Percentiles rank a stretch among this genome's conserved stretches.
Conservation (phyloP, 208 protist genomes). For the Wallacemonas rigidus region DNA sequence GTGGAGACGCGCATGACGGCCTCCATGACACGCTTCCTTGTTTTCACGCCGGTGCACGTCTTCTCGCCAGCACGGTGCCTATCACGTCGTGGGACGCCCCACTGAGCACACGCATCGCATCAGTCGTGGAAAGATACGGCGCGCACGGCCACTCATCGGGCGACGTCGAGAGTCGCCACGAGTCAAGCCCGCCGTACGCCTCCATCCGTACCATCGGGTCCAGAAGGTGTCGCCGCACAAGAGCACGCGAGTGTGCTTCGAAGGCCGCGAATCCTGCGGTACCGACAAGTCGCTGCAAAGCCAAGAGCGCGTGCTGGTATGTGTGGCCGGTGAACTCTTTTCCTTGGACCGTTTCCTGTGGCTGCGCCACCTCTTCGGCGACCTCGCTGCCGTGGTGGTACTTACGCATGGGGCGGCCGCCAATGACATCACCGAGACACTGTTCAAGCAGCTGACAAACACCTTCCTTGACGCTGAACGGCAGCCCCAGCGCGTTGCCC, state of each 20-base stretch:
- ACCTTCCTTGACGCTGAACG: conserved; percentile 88
- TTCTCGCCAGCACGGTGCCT: too few relatives aligned
- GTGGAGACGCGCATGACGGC: too few relatives aligned
- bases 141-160: not conserved
- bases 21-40: too few relatives aligned
- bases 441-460: conserved; percentile 84
- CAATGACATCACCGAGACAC: conserved; percentile 42
- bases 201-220: conserved; percentile 13
- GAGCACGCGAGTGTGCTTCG: conserved; percentile 23
- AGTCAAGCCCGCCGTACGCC: conserved; percentile 21
- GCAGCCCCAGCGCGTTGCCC: conserved; percentile 81
- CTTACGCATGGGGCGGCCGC: conserved; percentile 14
- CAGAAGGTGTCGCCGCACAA: conserved; percentile 36
- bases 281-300: conserved; percentile 38
- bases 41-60: too few relatives aligned
- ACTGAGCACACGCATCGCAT: not conserved
- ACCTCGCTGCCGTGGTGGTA: not conserved
- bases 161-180: conserved; percentile 19
- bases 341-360: conserved; percentile 42
- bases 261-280: conserved; percentile 45
- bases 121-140: not conserved
- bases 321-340: conserved; percentile 72
- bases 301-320: conserved; percentile 58
- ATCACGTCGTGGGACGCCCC: not conserved
- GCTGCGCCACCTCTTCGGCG: not conserved